Conservation (phyloP, 345 rosid genomes). For the Salix arbutifolia region DNA sequence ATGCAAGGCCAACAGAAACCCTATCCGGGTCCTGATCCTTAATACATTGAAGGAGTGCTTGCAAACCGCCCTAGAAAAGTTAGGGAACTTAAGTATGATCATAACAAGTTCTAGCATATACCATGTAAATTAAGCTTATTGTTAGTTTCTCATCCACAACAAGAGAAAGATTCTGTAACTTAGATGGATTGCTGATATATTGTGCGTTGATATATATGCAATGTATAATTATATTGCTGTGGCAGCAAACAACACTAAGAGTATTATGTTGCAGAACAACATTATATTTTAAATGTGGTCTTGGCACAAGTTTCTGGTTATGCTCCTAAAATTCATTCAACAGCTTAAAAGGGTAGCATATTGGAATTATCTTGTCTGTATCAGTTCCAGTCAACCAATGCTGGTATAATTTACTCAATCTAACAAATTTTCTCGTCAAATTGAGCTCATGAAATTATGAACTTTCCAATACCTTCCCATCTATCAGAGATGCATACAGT, state of each 20-base stretch:
- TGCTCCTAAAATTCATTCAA: neutral
- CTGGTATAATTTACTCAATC: too few relatives aligned
- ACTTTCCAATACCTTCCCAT: conserved; percentile 57
- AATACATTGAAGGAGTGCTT: conserved; percentile 60
- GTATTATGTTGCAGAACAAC: neutral
- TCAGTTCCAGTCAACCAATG: too few relatives aligned
- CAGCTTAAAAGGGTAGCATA: neutral
- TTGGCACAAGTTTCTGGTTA: conserved; percentile 11
- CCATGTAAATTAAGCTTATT: conserved; percentile 4
- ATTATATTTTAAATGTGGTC: neutral
- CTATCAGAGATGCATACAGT: conserved; percentile 60
- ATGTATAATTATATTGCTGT: neutral
- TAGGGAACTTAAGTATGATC: conserved; percentile 12
- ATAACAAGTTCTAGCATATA: conserved; percentile 13
- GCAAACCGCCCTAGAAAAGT: conserved; percentile 69
- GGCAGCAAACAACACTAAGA: neutral
- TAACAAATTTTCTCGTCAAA: too few relatives aligned
- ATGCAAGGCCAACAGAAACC: conserved; percentile 80
- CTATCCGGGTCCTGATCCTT: conserved; percentile 90
- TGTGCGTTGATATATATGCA: neutral
- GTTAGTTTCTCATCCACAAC: neutral
- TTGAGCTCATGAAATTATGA: too few relatives aligned
- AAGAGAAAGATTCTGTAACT: neutral
- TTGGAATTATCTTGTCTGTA: too few relatives aligned
- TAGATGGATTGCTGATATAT: neutral